These are phyloP conservation scores for Populus pruinosa DNA, from an alignment of 345 rosid genomes.

Conservation along the genomic window DNA sequence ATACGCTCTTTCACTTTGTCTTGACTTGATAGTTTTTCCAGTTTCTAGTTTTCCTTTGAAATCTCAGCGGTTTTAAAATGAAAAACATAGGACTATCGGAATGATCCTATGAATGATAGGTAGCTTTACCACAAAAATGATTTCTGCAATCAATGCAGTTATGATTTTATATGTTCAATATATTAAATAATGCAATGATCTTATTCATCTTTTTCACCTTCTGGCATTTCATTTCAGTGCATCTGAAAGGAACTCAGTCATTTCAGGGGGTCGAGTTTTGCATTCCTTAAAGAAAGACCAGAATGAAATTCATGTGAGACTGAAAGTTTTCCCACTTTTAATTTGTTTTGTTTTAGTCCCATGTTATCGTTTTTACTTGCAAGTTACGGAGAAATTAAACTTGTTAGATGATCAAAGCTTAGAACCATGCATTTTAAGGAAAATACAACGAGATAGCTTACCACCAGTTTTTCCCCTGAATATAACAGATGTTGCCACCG, in stretches of 20 bases:
- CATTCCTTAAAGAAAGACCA: slow-evolving; percentile 28
- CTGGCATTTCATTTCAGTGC: slow-evolving; percentile 46
- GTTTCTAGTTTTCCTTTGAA: neutral
- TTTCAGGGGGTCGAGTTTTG: slow-evolving; percentile 31
- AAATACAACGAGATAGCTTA: neutral
- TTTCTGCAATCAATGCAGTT: neutral
- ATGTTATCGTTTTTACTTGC: slow-evolving; percentile 2
- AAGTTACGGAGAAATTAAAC: neutral
- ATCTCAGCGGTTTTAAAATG: neutral
- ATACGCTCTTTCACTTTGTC: neutral
- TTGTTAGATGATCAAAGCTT: neutral
- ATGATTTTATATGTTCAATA: neutral
- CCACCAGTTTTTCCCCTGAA: neutral
- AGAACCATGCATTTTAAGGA: slow-evolving; percentile 1
- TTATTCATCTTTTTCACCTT: slow-evolving; percentile 11
- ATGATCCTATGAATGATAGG: neutral
- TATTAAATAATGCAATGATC: neutral
- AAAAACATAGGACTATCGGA: neutral
- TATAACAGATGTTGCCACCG: slow-evolving; percentile 43
- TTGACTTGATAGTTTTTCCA: neutral
- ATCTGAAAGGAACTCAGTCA: slow-evolving; percentile 49
- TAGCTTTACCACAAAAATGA: neutral
- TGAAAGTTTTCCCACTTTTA: neutral
- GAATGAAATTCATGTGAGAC: slow-evolving; percentile 47
- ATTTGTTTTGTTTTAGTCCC: slow-evolving; percentile 1